Evolutionary conservation across 164 flowering plant species (phyloP), one percentile per base, ranked within the genome.

Genomic region (Magnolia sinica): DNA sequence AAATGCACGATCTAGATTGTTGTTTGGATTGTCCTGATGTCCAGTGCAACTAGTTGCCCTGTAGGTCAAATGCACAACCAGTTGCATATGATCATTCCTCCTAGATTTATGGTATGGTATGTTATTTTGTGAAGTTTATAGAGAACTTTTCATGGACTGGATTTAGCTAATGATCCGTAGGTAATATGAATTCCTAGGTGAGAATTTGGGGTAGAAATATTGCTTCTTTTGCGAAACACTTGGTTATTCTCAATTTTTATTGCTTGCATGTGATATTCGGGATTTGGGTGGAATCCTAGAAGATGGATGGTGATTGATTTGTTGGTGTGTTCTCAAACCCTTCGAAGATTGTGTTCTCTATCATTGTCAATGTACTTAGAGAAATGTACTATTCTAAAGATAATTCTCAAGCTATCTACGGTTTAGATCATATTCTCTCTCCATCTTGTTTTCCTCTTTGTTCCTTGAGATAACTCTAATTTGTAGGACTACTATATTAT

Each of bases 231-330:
- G 22, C 20, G 10, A 5, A 49, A 51, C 2, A 19, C 16, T 37
- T 70, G 16, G 22, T 8, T 9, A n/a, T 49, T 8, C 20, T 70
- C 9, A 18, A 45, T 16, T 37, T 10, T 37, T 8, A 6, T 4
- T 45, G 52, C 3, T 20, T 7, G 51, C 37, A 29, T 68, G 70
- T 68, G 11, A 29, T 19, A 18, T 29, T 70, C 8, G 55, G 22
- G 52, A 37, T 70, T 70, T 70, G 55, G 23, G 37, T 70, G 27
- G 50, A 50, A 20, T 5, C 50, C 61, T 71, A 71, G 63, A 51
- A 50, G 58, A 51, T 70, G 72, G 23, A n/a, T 8, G 8, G 59
- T 71, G 61, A 51, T n/a, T 51, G 59, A 71, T 71, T 71, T 10
- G 58, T 20, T 4, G 14, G 16, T 7, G 59, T 51, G 73, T 22